phyloP scores from a whole-genome alignment of 2,329 filamentous ascomycete genomes.

The Macrophomina pseudophaseolina region DNA sequence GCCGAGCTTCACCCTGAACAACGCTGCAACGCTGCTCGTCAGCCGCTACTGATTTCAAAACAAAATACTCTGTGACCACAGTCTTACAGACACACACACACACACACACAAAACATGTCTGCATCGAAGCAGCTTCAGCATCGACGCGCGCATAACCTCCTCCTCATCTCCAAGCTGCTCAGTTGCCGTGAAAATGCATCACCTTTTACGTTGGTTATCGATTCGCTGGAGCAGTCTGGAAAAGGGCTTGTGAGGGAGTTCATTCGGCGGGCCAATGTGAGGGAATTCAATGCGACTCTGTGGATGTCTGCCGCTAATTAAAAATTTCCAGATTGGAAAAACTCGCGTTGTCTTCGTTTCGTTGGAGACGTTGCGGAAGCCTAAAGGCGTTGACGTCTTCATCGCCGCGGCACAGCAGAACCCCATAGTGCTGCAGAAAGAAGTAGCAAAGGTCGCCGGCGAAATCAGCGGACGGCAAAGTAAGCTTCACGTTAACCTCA shows the following conservation, averaged over 20 bases:
- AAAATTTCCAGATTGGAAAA: slow-evolving; percentile 46
- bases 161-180: slow-evolving; percentile 82
- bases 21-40: no score
- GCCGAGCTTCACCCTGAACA: background rate
- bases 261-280: slow-evolving; percentile 73
- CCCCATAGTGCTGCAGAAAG: slow-evolving; percentile 61
- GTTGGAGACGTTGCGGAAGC: slow-evolving; percentile 73
- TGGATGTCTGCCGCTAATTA: background rate
- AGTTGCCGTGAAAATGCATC: slow-evolving; percentile 76
- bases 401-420: slow-evolving; percentile 67
- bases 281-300: slow-evolving; percentile 33
- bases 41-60: no score
- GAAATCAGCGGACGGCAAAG: background rate
- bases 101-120: slow-evolving; percentile 28
- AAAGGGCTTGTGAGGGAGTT: slow-evolving; percentile 74
- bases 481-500: background rate
- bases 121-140: slow-evolving; percentile 51
- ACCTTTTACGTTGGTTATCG: slow-evolving; percentile 84
- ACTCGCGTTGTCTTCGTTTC: slow-evolving; percentile 76
- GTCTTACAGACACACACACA: no score
- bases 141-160: slow-evolving; percentile 80
- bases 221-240: slow-evolving; percentile 82
- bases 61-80: no score
- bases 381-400: slow-evolving; percentile 69
- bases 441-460: slow-evolving; percentile 55